Evolutionary conservation across 371 early-diverging fungal genomes (phyloP), one percentile per base, ranked within the genome.

Genomic region (Rhizopus microsporus): DNA sequence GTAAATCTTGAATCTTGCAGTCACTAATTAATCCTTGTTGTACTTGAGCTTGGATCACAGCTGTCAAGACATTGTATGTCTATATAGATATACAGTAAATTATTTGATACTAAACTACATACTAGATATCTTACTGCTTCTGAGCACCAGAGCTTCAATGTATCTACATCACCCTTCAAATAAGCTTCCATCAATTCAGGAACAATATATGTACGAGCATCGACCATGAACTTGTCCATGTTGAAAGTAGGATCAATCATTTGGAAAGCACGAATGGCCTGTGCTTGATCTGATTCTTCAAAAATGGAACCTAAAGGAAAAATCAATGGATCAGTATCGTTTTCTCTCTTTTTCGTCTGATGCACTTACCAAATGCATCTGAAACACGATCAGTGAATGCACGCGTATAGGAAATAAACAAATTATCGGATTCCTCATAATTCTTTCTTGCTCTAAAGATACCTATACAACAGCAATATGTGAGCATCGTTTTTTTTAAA

Each of bases 141-240:
- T 29, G 92, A 92, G 74, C 95, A 94, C 96, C 97, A 98, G 53
- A 87, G 68, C 66, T 88, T 88, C 48, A 98, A 77, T 3, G 92
- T 87, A 42, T 82, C 89, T 3, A 81, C 76, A 63, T 98, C 96
- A 38, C 92, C 87, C 61, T 87, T 86, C 54, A 96, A 67, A 56
- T 94, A 95, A 2, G 96, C 96, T 63, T 98, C 99, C 78, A 97
- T 84, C 49, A 98, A 72, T 67, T 98, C 99, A n/a, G 99, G 98
- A 60, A 98, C 78, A 54, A 94, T 93, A 61, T 86, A 96, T 70
- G 89, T 89, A 57, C 95, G 88, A 38, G 88, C 88, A 61, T 97
- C 97, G 69, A 81, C 84, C 81, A 97, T 72, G 68, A 97, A 97
- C 32, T 67, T 76, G 39, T 97, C 95, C 66, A 92, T 78, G 63